Evolutionary conservation across 2,329 filamentous ascomycete species (phyloP).

Genomic region (Orbilia javanica): DNA sequence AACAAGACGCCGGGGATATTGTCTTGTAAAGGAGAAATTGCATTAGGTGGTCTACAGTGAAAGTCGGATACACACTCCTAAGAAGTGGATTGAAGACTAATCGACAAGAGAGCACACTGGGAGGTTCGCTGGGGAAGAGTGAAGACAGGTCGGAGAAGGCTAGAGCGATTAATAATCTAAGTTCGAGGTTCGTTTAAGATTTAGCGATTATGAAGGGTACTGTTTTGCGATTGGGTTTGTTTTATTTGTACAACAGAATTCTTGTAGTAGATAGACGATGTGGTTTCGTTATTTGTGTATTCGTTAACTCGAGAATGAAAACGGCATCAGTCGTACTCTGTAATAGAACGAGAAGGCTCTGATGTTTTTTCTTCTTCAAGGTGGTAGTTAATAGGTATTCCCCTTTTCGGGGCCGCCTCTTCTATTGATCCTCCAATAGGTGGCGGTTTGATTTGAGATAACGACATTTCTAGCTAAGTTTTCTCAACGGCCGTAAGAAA

Average conservation of each 20-base stretch:
- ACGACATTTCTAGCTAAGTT: too few relatives aligned
- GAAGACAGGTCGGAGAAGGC: neutral
- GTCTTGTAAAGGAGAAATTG: neutral
- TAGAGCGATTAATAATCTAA: neutral
- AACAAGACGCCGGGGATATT: slow-evolving; percentile 66
- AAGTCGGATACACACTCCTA: neutral
- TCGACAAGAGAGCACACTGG: neutral
- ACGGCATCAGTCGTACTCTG: too few relatives aligned
- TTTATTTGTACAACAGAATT: neutral
- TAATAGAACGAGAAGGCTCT: too few relatives aligned
- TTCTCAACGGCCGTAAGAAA: too few relatives aligned
- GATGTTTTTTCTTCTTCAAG: too few relatives aligned
- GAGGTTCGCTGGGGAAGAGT: neutral
- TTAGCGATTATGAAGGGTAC: neutral
- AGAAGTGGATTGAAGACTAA: neutral
- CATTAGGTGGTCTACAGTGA: neutral
- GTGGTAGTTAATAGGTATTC: too few relatives aligned
- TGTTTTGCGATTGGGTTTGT: neutral
- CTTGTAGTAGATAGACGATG: neutral
- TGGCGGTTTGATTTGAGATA: too few relatives aligned
- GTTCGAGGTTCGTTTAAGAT: neutral
- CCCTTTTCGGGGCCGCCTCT: too few relatives aligned
- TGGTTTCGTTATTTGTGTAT: neutral
- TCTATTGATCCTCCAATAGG: too few relatives aligned
- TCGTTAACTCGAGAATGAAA: too few relatives aligned